These are phyloP conservation scores for Penicillium sp. DNA, from an alignment of 2,329 filamentous ascomycete genomes.

Conservation along the genomic window DNA sequence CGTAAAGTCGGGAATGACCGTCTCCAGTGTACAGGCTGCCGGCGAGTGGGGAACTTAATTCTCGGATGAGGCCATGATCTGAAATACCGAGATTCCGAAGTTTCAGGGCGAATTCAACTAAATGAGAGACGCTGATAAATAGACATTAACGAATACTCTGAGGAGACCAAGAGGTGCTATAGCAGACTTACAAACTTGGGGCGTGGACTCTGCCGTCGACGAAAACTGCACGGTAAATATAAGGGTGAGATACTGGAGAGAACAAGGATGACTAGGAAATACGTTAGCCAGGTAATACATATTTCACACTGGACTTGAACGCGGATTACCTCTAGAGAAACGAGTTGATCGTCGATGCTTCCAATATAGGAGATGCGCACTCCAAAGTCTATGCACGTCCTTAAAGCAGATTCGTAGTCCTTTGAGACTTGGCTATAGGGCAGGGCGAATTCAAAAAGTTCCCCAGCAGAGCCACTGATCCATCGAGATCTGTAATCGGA, in stretches of 20 bases:
- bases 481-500: conserved; percentile 88
- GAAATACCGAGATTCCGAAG: conserved; percentile 90
- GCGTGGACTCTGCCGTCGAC: conserved; percentile 91
- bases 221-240: conserved; percentile 95
- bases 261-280: conserved; percentile 74
- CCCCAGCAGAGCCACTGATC: conserved; percentile 87
- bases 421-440: conserved; percentile 80
- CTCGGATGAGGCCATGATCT: conserved; percentile 90
- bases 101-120: conserved; percentile 92
- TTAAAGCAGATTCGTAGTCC: conserved; percentile 77
- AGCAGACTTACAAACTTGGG: conserved; percentile 74
- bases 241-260: conserved; percentile 82
- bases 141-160: conserved; percentile 18
- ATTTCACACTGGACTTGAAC: no score
- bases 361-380: conserved; percentile 86
- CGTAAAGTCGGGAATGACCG: conserved; percentile 91
- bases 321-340: conserved; percentile 77
- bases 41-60: conserved; percentile 84
- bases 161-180: neutral
- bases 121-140: conserved; percentile 70
- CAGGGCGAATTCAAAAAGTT: conserved; percentile 92
- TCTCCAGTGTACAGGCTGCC: conserved; percentile 91
- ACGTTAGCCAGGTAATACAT: neutral
- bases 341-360: conserved; percentile 95
- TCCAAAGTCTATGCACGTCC: conserved; percentile 75